A percentile compares a stretch with the other conserved stretches of the same genome.
phyloP scores from a whole-genome alignment of 352 stramenopile species.

The Phytophthora pluvialis region DNA sequence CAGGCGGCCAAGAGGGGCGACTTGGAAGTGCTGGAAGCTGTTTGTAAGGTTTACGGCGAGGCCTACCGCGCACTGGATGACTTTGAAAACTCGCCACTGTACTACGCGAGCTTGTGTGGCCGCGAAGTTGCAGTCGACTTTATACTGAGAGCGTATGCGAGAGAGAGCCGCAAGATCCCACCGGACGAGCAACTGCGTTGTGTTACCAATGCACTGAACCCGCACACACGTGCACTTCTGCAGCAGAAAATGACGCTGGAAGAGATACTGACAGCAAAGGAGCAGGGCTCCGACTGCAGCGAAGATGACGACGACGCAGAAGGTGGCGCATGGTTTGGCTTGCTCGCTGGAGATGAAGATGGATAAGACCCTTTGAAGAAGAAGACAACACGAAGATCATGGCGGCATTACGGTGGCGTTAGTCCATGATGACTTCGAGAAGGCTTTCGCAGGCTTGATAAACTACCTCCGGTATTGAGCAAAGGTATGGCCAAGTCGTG shows the following conservation, averaged over 20 bases:
- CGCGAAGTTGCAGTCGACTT: conserved; percentile 34
- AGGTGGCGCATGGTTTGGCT: conserved; percentile 27
- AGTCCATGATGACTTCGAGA: no score
- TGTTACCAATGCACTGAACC: conserved; percentile 44
- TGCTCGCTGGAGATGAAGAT: conserved; percentile 24
- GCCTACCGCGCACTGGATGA: conserved; percentile 38
- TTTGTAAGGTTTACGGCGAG: conserved; percentile 25
- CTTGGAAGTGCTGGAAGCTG: conserved; percentile 22
- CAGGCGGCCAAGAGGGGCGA: conserved; percentile 42
- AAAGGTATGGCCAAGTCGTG: no score
- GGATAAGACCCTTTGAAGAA: conserved; percentile 3
- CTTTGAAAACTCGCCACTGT: conserved; percentile 44
- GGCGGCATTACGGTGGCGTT: no score
- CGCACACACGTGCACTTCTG: conserved; percentile 28
- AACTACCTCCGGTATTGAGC: no score
- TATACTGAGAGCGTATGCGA: conserved; percentile 35
- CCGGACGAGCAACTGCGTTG: conserved; percentile 42
- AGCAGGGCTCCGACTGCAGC: background rate
- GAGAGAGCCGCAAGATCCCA: conserved; percentile 10
- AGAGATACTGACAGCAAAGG: conserved; percentile 30
- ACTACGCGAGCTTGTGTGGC: conserved; percentile 45
- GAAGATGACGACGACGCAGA: conserved; percentile 15
- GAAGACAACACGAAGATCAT: no score
- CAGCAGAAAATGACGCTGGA: conserved; percentile 40
- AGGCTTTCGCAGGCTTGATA: no score